Base-by-base conservation (phyloP, 805 yeast species). In the Kazachstania bromeliacearum region DNA sequence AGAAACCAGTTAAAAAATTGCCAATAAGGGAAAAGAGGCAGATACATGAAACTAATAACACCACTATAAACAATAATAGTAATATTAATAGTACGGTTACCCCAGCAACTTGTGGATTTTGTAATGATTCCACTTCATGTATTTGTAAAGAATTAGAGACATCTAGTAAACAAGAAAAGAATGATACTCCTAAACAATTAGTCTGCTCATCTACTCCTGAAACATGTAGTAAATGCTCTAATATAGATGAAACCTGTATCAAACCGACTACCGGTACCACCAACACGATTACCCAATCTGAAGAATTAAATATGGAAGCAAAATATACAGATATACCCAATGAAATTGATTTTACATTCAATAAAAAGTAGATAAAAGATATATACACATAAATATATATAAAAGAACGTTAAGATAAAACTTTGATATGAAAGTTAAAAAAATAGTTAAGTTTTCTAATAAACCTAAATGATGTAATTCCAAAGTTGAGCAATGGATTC, bases 41-140 rank as follows among this genome's bases (percentile, higher is more conserved):
- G n/a, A n/a, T n/a, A n/a, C n/a, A n/a, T n/a, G n/a, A n/a, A n/a
- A n/a, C n/a, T n/a, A n/a, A n/a, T n/a, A n/a, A n/a, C n/a, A n/a
- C n/a, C n/a, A n/a, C n/a, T n/a, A n/a, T n/a, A n/a, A 12, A 22
- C 25, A 22, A 22, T 12, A 22, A 28, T 7, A 28, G 12, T 17
- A 15, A 13, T 5, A 15, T 10, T 17, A 28, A 28, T 6, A 28
- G 8, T 17, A 28, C 31, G 6, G 18, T 22, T 8, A 25, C 34
- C n/a, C 34, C 34, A 5, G 17, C 35, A 23, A 33, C 17, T 40
- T 89, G 97, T 60, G 97, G 97, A 0, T 88, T 89, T 59, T 89
- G 97, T 53, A 75, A 94, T 0, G 95, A 84, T 46, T 92, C 78
- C 46, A 78, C 94, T 0, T 88, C 95, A 2, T 89, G 97, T 60